Evolutionary conservation across 768 basidiomycete genomes (phyloP).

Genomic region (Termitomyces sp.): DNA sequence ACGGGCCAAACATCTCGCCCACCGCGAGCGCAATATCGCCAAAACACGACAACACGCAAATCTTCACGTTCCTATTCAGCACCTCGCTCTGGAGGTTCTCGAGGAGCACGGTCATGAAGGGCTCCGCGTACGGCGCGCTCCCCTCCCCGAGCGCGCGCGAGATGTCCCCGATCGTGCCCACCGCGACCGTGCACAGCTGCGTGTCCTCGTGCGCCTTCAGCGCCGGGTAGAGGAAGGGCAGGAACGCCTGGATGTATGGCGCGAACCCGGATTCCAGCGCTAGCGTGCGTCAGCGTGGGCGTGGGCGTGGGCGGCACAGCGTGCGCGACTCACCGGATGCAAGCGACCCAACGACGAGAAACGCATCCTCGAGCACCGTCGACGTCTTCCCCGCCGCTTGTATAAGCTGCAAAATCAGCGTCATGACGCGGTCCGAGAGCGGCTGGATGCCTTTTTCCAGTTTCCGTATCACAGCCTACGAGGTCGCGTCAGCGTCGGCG

Average conservation of each 20-base stretch:
- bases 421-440: conserved; percentile 94
- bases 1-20: conserved; percentile 81
- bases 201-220: conserved; percentile 93
- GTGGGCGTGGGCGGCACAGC: too few species aligned
- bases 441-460: conserved; percentile 79
- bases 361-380: conserved; percentile 93
- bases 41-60: conserved; percentile 91
- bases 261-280: conserved; percentile 76
- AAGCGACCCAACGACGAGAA: conserved; percentile 87
- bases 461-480: conserved; percentile 79
- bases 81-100: conserved; percentile 90
- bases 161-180: conserved; percentile 93
- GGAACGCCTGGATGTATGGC: conserved; percentile 80
- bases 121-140: conserved; percentile 73
- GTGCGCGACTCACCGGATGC: conserved; percentile 73
- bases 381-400: conserved; percentile 87
- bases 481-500: neutral
- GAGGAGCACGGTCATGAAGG: conserved; percentile 89
- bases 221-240: conserved; percentile 83
- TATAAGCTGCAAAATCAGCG: conserved; percentile 78
- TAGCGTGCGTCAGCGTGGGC: conserved; percentile 17
- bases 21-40: conserved; percentile 96
- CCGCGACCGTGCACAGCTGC: conserved; percentile 91
- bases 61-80: conserved; percentile 92
- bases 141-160: conserved; percentile 90